Evolutionary conservation across 1,139 yeast species (phyloP), one percentile per base, ranked within the genome.

Genomic region (Suhomyces bribrorum): DNA sequence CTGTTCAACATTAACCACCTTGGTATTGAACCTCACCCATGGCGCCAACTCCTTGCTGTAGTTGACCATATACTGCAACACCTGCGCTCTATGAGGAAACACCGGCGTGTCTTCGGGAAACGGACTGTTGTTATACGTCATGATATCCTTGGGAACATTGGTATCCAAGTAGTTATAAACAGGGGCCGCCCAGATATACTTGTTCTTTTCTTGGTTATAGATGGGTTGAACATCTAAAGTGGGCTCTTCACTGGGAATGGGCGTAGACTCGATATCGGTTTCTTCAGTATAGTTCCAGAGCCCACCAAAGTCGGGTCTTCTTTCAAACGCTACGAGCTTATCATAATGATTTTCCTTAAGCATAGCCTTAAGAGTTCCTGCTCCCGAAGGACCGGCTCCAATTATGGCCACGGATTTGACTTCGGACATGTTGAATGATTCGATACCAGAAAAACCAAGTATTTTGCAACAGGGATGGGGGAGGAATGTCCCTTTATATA

Each of bases 301-400:
- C 2, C 85, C 83, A 12, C 83, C 82, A 35, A 69, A 59, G 27
- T 54, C 54, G 7, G 64, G 47, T 44, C 81, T 64, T 47, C 74
- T 71, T 49, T 79, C 86, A 47, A 70, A 78, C 3, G 50, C 73
- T 38, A 68, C 69, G 44, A 80, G 62, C 31, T 56, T 57, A 17
- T 72, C 70, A 5, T 55, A 50, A 16, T 60, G 41, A 31, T 59
- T 38, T 32, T 43, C 53, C 31, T 36, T 42, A 37, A 71, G 41
- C 14, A 81, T 61, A 0, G 85, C 80, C 46, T 75, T 75, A 8
- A 82, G 69, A 7, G 77, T 58, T 1, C 79, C 83, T 5, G 81
- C 68, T 5, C 88, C 89, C 36, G 79, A 70, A 0, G 89, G 87
- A 1, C 90, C 90, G 7, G 78, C 86, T 3, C 90, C 89, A 27